Percentiles rank a stretch among this genome's conserved stretches.
Evolutionary conservation across 1,139 yeast species (phyloP).

Genomic region (Blastobotrys aristatus): DNA sequence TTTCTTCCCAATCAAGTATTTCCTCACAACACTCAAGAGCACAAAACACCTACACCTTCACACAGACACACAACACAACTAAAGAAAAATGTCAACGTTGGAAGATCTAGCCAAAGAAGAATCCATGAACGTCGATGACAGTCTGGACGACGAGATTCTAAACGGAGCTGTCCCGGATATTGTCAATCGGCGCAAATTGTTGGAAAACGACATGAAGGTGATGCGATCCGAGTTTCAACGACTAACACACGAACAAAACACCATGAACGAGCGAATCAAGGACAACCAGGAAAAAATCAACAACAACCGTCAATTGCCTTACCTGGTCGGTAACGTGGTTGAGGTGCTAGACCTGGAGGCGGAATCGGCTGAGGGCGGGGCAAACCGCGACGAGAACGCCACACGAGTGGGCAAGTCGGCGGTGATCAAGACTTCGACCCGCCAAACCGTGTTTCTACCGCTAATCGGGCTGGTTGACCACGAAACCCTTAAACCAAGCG

Average conservation of each 20-base stretch:
- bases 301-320: conserved; percentile 92
- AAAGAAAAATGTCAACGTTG: conserved; percentile 31
- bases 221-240: conserved; percentile 92
- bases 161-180: conserved; percentile 77
- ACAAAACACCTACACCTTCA: background rate
- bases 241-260: conserved; percentile 83
- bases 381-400: conserved; percentile 90
- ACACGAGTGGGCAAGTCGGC: conserved; percentile 95
- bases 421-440: conserved; percentile 92
- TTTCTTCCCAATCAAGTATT: background rate
- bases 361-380: conserved; percentile 87
- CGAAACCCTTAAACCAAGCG: conserved; percentile 84
- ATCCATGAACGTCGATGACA: conserved; percentile 40
- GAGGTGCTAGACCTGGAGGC: conserved; percentile 88
- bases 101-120: conserved; percentile 33
- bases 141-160: conserved; percentile 76
- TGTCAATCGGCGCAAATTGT: conserved; percentile 74
- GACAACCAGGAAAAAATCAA: conserved; percentile 96
- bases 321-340: conserved; percentile 95
- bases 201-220: conserved; percentile 94
- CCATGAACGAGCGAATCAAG: conserved; percentile 89
- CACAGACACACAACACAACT: background rate
- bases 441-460: conserved; percentile 96
- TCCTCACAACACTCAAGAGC: background rate
- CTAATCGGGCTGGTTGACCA: conserved; percentile 94